These are phyloP conservation scores for Exophiala spinifera DNA, from an alignment of 2,329 filamentous ascomycete species.

Conservation along the genomic window DNA sequence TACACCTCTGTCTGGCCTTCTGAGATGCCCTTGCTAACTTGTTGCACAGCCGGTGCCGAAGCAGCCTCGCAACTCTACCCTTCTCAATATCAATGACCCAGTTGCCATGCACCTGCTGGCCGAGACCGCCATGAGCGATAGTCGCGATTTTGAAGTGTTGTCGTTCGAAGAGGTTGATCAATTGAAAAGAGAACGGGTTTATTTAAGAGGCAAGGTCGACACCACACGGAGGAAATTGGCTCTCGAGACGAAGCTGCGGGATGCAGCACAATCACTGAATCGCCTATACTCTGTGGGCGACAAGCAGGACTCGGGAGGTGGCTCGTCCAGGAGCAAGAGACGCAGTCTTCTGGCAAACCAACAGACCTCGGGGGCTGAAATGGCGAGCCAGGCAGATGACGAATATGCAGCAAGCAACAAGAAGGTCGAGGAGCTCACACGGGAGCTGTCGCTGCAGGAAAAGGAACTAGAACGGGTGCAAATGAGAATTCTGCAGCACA, in stretches of 20 bases:
- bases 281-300: conserved; percentile 68
- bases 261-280: conserved; percentile 83
- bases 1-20: neutral
- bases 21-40: neutral
- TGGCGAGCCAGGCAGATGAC: conserved; percentile 59
- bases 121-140: conserved; percentile 88
- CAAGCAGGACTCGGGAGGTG: conserved; percentile 37
- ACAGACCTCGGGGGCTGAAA: conserved; percentile 34
- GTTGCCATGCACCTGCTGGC: conserved; percentile 87
- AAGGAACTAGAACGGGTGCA: conserved; percentile 72
- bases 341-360: conserved; percentile 50
- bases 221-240: conserved; percentile 77
- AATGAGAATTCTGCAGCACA: conserved; percentile 77
- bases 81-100: conserved; percentile 49
- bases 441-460: conserved; percentile 76
- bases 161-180: conserved; percentile 88
- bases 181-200: conserved; percentile 80
- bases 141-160: conserved; percentile 77
- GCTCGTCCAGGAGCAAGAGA: conserved; percentile 52
- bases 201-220: conserved; percentile 72
- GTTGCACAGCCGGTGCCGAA: conserved; percentile 9
- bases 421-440: conserved; percentile 80
- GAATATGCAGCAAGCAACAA: conserved; percentile 72
- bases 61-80: conserved; percentile 17
- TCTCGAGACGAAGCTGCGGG: conserved; percentile 89